These are phyloP conservation scores for Magnaporthiopsis incrustans DNA, from an alignment of 2,329 filamentous ascomycete genomes.

Conservation along the genomic window DNA sequence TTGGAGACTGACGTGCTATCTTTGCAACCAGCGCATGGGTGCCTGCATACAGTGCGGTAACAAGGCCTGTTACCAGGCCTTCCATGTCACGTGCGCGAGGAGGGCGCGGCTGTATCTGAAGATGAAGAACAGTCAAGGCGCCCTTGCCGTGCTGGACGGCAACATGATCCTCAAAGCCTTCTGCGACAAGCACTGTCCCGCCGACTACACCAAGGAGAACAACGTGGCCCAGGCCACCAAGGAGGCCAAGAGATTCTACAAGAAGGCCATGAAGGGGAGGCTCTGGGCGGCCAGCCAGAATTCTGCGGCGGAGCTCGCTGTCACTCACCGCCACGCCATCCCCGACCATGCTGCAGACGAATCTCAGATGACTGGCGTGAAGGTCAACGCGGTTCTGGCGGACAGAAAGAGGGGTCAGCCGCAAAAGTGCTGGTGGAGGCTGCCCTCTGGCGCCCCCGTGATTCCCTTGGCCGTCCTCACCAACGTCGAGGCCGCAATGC, in stretches of 20 bases:
- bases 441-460: constrained; percentile 89
- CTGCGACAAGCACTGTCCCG: constrained; percentile 89
- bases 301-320: constrained; percentile 72
- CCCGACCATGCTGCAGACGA: constrained; percentile 71
- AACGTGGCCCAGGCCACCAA: constrained; percentile 71
- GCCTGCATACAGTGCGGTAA: constrained; percentile 98
- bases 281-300: constrained; percentile 90
- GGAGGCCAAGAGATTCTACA: constrained; percentile 84
- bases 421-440: constrained; percentile 71
- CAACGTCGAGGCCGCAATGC: constrained; percentile 73
- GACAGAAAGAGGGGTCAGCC: constrained; percentile 68
- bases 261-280: constrained; percentile 76
- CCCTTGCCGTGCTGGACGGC: constrained; percentile 68
- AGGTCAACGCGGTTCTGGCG: constrained; percentile 56
- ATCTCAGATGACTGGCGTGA: constrained; percentile 74
- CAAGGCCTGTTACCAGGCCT: constrained; percentile 93
- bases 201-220: constrained; percentile 82
- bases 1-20: constrained; percentile 93
- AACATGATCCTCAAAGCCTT: constrained; percentile 84
- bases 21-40: constrained; percentile 95
- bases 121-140: constrained; percentile 89
- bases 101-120: constrained; percentile 81
- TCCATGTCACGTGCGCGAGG: constrained; percentile 93
- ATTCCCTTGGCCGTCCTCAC: constrained; percentile 85
- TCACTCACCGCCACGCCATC: constrained; percentile 55